Evolutionary conservation across 225 moss, liverwort and hornwort species (phyloP), one percentile per base, ranked within the genome.

Genomic region (Thuidium tamariscinum): DNA sequence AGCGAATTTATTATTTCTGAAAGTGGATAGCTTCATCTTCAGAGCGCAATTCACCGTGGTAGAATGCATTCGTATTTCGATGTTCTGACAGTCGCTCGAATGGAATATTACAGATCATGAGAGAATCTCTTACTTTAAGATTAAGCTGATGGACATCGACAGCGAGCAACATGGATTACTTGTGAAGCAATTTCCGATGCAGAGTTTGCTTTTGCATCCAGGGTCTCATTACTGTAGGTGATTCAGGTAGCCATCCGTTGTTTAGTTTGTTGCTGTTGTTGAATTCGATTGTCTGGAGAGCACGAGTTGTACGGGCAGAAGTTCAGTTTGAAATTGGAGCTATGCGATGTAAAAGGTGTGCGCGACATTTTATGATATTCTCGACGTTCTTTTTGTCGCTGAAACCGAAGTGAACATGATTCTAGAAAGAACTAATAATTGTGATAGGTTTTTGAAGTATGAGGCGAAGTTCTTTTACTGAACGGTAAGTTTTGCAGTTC

Each of bases 61-160:
- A 34, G 19, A 37, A 49, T 66, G 39, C 7, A 12, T 54, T 16
- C 34, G 64, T 16, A 23, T 65, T 84, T 49, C 70, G 60, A 60
- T 48, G 81, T 82, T 82, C 52, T 91, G 81, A 83, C 55, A 26
- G 46, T 80, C 18, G 25, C 57, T 55, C 46, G 81, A 83, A 83
- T 75, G 79, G 75, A 63, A 64, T 71, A 46, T 55, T 89, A 76
- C 90, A 95, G 95, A 90, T 83, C 87, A 94, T 79, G 94, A 95
- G 83, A 93, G 92, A 89, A 89, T 92, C 32, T 94, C 87, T 11
- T 92, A 89, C 79, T 94, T 96, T 77, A 94, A 93, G 90, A 93
- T 95, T 96, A 95, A 95, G 90, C 86, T 95, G 87, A 93, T 96
- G 94, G 93, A 92, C 51, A 90, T 94, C 27, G 88, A 92, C 67